Evolutionary conservation across 495 filamentous ascomycete genomes (phyloP).

Genomic region (Tuber indicum): DNA sequence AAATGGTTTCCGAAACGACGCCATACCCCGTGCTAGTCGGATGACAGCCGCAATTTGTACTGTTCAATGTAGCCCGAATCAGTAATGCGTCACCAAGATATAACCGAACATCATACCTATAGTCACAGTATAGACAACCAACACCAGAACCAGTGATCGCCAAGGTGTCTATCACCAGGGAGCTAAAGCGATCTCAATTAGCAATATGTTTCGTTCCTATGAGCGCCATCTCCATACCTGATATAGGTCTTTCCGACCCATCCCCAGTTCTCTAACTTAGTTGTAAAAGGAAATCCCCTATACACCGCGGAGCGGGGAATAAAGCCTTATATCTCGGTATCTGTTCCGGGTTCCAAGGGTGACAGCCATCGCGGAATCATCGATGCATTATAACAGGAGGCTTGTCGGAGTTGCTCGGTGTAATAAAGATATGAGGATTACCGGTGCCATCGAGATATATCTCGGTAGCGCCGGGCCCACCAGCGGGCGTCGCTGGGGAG

Average conservation of each 20-base stretch:
- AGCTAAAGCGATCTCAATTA: neutral
- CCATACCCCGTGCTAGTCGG: neutral
- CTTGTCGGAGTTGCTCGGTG: neutral
- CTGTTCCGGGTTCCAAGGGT: neutral
- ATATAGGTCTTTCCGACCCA: conserved; percentile 1
- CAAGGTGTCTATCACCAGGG: conserved; percentile 1
- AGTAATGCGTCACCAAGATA: neutral
- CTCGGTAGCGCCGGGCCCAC: neutral
- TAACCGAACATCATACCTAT: neutral
- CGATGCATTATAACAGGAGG: neutral
- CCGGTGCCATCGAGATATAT: neutral
- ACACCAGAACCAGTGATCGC: neutral
- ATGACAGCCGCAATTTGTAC: neutral
- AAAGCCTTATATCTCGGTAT: neutral
- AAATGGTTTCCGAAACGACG: neutral
- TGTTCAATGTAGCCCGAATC: neutral
- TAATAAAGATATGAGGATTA: neutral
- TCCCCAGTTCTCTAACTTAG: neutral
- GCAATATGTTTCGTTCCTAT: neutral
- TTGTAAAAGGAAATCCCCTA: neutral
- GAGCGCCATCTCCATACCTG: neutral
- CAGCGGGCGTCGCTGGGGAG: neutral
- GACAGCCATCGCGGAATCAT: neutral
- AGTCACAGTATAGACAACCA: conserved; percentile 2
- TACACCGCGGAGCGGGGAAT: neutral